Evolutionary conservation across 805 yeast species (phyloP).

Genomic region (Blastobotrys muscicola): DNA sequence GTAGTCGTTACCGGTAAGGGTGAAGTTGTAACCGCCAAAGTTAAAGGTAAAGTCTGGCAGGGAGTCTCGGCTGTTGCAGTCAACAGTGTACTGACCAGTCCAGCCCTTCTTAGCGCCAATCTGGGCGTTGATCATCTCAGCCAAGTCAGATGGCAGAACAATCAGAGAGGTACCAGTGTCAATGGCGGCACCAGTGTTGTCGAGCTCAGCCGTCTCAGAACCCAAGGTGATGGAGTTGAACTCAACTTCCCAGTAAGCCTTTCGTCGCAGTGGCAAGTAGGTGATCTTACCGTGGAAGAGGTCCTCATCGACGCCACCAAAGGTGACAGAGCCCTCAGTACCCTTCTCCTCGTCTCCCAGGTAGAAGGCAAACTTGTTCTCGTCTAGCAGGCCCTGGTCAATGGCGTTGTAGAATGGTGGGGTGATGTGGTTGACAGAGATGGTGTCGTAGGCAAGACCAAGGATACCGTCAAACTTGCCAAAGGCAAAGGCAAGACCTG

Average conservation of each 20-base stretch:
- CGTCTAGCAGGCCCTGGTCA: conserved; percentile 69
- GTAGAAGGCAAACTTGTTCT: conserved; percentile 80
- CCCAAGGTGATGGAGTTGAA: conserved; percentile 88
- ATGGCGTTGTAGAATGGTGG: conserved; percentile 94
- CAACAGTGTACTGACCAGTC: conserved; percentile 94
- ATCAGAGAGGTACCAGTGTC: conserved; percentile 98
- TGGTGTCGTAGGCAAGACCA: conserved; percentile 89
- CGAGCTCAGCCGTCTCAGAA: conserved; percentile 77
- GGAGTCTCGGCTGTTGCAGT: conserved; percentile 73
- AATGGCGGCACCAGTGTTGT: conserved; percentile 87
- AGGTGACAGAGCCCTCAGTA: conserved; percentile 76
- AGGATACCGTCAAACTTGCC: conserved; percentile 98
- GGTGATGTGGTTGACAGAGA: conserved; percentile 78
- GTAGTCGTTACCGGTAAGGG: conserved; percentile 83
- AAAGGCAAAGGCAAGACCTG: conserved; percentile 96
- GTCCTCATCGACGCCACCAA: conserved; percentile 84
- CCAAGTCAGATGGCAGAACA: conserved; percentile 89
- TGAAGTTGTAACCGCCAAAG: conserved; percentile 84
- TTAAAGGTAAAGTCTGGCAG: conserved; percentile 90
- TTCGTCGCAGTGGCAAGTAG: conserved; percentile 97
- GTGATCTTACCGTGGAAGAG: conserved; percentile 76
- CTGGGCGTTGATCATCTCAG: conserved; percentile 89
- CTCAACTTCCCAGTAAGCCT: conserved; percentile 99
- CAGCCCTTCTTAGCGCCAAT: conserved; percentile 96
- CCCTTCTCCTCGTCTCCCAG: conserved; percentile 68